These are phyloP conservation scores for Calonectria pseudoreteaudii DNA, from an alignment of 2,329 filamentous ascomycete genomes.

Conservation along the genomic window DNA sequence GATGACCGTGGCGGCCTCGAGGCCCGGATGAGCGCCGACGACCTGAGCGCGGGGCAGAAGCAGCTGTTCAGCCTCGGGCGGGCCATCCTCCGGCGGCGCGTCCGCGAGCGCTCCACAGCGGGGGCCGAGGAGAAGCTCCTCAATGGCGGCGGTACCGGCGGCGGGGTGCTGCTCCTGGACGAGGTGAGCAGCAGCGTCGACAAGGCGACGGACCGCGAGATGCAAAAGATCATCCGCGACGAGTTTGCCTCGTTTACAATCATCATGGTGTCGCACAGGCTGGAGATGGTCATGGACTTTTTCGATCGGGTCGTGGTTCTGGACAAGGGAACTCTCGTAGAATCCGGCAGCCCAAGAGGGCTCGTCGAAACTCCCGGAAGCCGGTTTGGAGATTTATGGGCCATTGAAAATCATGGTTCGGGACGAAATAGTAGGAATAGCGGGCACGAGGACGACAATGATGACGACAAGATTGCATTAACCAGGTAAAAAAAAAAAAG, in stretches of 20 bases:
- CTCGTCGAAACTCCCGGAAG: conserved; percentile 41
- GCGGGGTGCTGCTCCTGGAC: conserved; percentile 53
- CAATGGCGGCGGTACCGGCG: background rate
- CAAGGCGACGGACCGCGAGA: conserved; percentile 53
- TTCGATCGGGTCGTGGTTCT: conserved; percentile 62
- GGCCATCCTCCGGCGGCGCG: conserved; percentile 60
- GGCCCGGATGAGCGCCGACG: conserved; percentile 56
- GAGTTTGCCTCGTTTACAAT: conserved; percentile 65
- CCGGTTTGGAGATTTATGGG: conserved; percentile 48
- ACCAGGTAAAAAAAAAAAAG: no score
- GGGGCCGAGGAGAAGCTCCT: conserved; percentile 24
- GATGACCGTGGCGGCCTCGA: conserved; percentile 49
- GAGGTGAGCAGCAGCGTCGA: conserved; percentile 59
- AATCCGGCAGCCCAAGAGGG: conserved; percentile 45
- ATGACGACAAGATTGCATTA: background rate
- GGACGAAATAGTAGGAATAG: background rate
- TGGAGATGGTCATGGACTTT: conserved; percentile 65
- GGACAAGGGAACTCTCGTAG: conserved; percentile 60
- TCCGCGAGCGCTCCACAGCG: conserved; percentile 29
- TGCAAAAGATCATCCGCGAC: conserved; percentile 54
- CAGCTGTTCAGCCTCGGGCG: conserved; percentile 74
- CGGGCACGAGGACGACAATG: no score
- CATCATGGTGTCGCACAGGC: conserved; percentile 58
- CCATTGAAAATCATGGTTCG: conserved; percentile 32
- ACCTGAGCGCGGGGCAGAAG: conserved; percentile 69